Conservation (phyloP, 2,329 filamentous ascomycete species). For the Aureobasidium subglaciale region DNA sequence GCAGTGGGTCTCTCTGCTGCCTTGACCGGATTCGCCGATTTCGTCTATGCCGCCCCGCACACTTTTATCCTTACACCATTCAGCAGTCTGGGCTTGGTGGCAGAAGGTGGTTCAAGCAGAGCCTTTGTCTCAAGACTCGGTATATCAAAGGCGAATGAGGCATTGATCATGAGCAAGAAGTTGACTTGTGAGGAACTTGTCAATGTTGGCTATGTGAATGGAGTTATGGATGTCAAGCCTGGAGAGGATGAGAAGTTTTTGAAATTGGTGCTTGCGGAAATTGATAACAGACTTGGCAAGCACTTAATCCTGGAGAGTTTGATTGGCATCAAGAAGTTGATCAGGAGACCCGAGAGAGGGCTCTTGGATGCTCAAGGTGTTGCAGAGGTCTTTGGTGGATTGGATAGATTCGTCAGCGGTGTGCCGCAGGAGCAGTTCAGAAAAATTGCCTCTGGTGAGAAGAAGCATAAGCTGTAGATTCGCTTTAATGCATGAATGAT, state of each 20-base stretch:
- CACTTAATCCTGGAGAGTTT: conserved; percentile 76
- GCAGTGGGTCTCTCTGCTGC: conserved; percentile 84
- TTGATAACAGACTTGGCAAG: conserved; percentile 70
- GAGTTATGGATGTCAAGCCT: conserved; percentile 57
- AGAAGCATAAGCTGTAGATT: conserved; percentile 79
- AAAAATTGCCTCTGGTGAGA: conserved; percentile 78
- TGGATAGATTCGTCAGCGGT: conserved; percentile 72
- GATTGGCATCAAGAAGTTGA: conserved; percentile 75
- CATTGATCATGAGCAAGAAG: conserved; percentile 79
- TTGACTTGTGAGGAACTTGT: conserved; percentile 69
- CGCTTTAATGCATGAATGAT: neutral
- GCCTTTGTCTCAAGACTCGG: conserved; percentile 77
- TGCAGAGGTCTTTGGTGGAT: conserved; percentile 74
- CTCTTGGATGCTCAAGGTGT: conserved; percentile 70
- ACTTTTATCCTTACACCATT: conserved; percentile 89
- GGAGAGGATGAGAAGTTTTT: conserved; percentile 64
- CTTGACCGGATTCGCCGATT: conserved; percentile 76
- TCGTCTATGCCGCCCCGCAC: conserved; percentile 78
- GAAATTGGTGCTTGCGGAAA: conserved; percentile 64
- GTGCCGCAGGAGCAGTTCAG: conserved; percentile 83
- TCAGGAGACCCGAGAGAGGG: conserved; percentile 66
- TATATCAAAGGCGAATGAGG: conserved; percentile 78
- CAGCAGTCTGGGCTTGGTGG: conserved; percentile 78
- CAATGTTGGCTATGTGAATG: conserved; percentile 75
- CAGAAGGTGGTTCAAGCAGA: conserved; percentile 75